These are phyloP conservation scores for Diaporthe longicolla DNA, from an alignment of 2,329 filamentous ascomycete genomes.

Conservation along the genomic window DNA sequence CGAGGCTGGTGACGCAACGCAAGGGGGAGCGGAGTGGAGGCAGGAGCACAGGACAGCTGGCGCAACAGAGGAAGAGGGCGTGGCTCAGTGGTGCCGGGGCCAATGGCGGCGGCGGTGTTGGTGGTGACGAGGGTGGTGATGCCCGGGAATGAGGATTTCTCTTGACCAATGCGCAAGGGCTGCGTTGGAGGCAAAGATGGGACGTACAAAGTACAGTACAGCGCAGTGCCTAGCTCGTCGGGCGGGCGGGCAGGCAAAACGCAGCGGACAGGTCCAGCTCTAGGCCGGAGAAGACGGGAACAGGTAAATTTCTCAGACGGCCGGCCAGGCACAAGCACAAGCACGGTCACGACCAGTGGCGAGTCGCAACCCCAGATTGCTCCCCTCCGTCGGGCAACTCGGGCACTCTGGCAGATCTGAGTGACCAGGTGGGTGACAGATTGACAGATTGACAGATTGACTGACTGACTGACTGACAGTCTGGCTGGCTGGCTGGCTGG, in stretches of 20 bases:
- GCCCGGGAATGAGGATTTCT: constrained; percentile 26
- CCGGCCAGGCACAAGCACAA: constrained; percentile 1
- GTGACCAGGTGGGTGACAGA: neutral
- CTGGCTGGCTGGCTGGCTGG: too few relatives aligned
- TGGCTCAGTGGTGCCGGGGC: constrained; percentile 15
- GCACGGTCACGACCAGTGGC: neutral
- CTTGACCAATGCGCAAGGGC: constrained; percentile 9
- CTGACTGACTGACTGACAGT: neutral
- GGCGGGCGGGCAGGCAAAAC: constrained; percentile 1
- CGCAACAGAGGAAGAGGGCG: neutral
- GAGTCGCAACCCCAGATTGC: constrained; percentile 3
- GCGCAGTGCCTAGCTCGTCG: constrained; percentile 20
- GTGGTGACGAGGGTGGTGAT: constrained; percentile 30
- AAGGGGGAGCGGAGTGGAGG: constrained; percentile 18
- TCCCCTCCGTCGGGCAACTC: neutral
- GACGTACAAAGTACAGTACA: neutral
- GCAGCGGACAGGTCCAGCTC: constrained; percentile 4
- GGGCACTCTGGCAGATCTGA: constrained; percentile 2
- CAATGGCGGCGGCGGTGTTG: constrained; percentile 11
- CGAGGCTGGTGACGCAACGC: constrained; percentile 41
- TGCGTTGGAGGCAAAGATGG: constrained; percentile 21
- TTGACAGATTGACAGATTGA: neutral
- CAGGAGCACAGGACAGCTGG: constrained; percentile 26
- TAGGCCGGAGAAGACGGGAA: constrained; percentile 2
- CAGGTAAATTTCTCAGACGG: constrained; percentile 22